phyloP scores from a whole-genome alignment of 345 rosid genomes.

The Cardiospermum halicacabum region DNA sequence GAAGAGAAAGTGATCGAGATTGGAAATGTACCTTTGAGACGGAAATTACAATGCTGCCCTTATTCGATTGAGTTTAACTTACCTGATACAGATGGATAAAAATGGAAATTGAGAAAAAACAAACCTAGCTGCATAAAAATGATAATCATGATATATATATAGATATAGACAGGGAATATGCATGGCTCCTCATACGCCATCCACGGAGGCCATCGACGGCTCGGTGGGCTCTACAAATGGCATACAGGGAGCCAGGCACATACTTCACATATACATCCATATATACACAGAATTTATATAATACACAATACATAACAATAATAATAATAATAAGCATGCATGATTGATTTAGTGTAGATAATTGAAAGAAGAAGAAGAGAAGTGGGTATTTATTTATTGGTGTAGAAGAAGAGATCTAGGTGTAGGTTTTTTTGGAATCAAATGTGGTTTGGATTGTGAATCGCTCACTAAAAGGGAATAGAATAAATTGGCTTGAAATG shows the following conservation, averaged over 20 bases:
- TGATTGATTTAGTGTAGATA: neutral
- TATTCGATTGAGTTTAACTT: no score
- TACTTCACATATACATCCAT: slow-evolving; percentile 8
- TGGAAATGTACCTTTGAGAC: slow-evolving; percentile 8
- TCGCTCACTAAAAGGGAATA: slow-evolving; percentile 29
- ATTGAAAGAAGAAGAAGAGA: neutral
- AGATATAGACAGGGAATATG: slow-evolving; percentile 47
- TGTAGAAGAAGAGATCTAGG: slow-evolving; percentile 6
- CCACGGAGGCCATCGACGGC: slow-evolving; percentile 70
- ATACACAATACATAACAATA: neutral
- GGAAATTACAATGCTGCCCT: slow-evolving; percentile 27
- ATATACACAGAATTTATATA: neutral
- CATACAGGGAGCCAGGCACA: slow-evolving; percentile 99
- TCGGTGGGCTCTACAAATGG: slow-evolving; percentile 75
- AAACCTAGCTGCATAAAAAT: slow-evolving; percentile 9
- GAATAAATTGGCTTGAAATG: slow-evolving; percentile 32
- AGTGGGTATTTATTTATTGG: slow-evolving; percentile 22
- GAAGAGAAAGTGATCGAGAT: neutral
- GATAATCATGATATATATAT: slow-evolving; percentile 14
- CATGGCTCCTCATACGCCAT: slow-evolving; percentile 99
- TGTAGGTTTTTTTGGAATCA: slow-evolving; percentile 19
- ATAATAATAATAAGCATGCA: neutral
- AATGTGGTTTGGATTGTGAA: slow-evolving; percentile 16
- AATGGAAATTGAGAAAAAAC: neutral
- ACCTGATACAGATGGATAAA: neutral